A percentile compares a stretch with the other conserved stretches of the same genome.
Conservation (phyloP, 2,329 filamentous ascomycete genomes). For the Graphium sp. region DNA sequence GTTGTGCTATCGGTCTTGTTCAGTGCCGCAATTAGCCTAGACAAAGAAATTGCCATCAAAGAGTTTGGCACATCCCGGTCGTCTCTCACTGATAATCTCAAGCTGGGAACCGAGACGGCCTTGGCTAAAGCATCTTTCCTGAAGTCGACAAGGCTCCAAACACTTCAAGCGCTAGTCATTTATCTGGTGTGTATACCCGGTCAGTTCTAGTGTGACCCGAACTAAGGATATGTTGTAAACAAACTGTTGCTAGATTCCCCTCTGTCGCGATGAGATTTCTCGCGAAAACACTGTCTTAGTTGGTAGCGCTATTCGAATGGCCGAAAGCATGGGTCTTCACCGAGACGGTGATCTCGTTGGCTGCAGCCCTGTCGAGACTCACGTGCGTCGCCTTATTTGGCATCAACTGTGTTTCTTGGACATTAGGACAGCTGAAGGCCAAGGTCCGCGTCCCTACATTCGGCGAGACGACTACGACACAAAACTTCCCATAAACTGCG, state of each 20-base stretch:
- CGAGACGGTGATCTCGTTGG: conserved; percentile 52
- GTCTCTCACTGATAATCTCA: conserved; percentile 43
- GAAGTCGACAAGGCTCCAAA: conserved; percentile 50
- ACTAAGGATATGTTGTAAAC: conserved; percentile 4
- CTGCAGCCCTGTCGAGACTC: conserved; percentile 49
- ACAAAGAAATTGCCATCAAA: conserved; percentile 29
- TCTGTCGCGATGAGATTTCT: conserved; percentile 57
- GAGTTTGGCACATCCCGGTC: conserved; percentile 38
- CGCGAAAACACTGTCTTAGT: conserved; percentile 57
- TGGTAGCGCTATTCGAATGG: conserved; percentile 55
- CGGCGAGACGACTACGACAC: conserved; percentile 63
- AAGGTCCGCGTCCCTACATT: conserved; percentile 55
- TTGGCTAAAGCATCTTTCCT: conserved; percentile 55
- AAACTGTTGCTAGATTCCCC: conserved; percentile 35
- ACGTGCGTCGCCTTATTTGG: conserved; percentile 58
- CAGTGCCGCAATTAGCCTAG: conserved; percentile 50
- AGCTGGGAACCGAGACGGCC: conserved; percentile 49
- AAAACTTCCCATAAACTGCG: conserved; percentile 51
- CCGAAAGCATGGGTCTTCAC: conserved; percentile 64
- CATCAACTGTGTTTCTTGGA: conserved; percentile 66
- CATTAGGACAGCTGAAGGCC: conserved; percentile 56
- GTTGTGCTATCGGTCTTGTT: conserved; percentile 55
- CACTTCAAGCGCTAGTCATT: conserved; percentile 61
- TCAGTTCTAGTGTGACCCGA: conserved; percentile 18
- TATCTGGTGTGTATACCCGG: too few species aligned